Conservation (phyloP, 139 green algal species). For the Micromonas commoda region DNA sequence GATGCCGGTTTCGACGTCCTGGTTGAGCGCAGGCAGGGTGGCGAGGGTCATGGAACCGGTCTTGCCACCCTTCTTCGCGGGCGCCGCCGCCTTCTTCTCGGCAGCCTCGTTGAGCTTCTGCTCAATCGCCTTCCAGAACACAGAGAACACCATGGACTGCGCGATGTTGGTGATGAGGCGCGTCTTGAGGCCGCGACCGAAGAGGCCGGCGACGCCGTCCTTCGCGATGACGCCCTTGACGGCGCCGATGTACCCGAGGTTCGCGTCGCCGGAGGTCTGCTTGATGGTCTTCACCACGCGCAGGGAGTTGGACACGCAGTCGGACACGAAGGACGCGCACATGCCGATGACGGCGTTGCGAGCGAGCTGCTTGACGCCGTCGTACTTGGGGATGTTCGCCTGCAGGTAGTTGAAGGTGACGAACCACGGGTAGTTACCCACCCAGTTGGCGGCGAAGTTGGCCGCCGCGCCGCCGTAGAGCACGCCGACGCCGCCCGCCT, state of each 20-base stretch:
- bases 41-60: neutral
- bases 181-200: constrained; percentile 73
- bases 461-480: constrained; percentile 75
- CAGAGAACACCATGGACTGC: constrained; percentile 39
- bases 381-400: constrained; percentile 51
- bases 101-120: constrained; percentile 21
- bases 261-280: constrained; percentile 62
- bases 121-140: constrained; percentile 33
- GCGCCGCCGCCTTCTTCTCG: neutral
- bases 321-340: constrained; percentile 64
- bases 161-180: constrained; percentile 77
- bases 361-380: constrained; percentile 57
- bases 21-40: neutral
- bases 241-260: constrained; percentile 63
- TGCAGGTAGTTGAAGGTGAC: constrained; percentile 61
- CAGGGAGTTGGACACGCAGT: constrained; percentile 82
- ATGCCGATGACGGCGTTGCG: constrained; percentile 80
- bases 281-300: constrained; percentile 86
- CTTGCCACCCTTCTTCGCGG: neutral
- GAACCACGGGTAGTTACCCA: constrained; percentile 89
- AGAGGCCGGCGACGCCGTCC: constrained; percentile 72
- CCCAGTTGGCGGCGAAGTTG: constrained; percentile 70
- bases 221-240: constrained; percentile 61
- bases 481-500: constrained; percentile 59
- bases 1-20: neutral